phyloP scores from a whole-genome alignment of 495 filamentous ascomycete genomes.

The Podospora pseudopauciseta region DNA sequence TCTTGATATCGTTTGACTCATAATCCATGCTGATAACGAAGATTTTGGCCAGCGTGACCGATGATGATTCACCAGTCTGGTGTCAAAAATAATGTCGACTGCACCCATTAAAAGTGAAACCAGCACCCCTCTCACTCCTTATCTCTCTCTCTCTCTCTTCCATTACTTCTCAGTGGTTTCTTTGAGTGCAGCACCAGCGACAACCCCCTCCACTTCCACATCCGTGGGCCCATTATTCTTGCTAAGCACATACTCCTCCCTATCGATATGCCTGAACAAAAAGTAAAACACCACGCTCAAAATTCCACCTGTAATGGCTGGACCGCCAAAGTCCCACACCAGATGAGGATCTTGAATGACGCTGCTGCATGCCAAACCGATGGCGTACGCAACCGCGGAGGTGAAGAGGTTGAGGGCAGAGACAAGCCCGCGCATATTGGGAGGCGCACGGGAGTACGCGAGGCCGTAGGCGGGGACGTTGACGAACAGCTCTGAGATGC shows the following conservation, averaged over 20 bases:
- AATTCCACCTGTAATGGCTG: slow-evolving; percentile 46
- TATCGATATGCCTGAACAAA: slow-evolving; percentile 49
- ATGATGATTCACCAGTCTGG: neutral
- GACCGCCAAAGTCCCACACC: slow-evolving; percentile 53
- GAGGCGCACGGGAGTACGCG: slow-evolving; percentile 66
- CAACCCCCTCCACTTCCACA: slow-evolving; percentile 33
- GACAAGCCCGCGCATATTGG: slow-evolving; percentile 66
- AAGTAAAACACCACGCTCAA: slow-evolving; percentile 48
- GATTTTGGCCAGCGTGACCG: neutral
- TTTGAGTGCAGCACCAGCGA: slow-evolving; percentile 38
- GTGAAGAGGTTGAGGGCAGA: slow-evolving; percentile 62
- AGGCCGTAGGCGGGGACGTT: slow-evolving; percentile 70
- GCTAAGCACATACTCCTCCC: slow-evolving; percentile 43
- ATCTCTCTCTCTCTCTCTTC: neutral
- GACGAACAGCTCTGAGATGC: slow-evolving; percentile 65
- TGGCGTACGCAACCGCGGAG: slow-evolving; percentile 55
- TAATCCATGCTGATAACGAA: neutral
- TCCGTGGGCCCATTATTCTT: slow-evolving; percentile 37
- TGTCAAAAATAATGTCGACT: no score
- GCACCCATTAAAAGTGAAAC: no score
- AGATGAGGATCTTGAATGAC: slow-evolving; percentile 60
- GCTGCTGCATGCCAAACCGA: slow-evolving; percentile 57
- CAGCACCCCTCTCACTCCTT: neutral
- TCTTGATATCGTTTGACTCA: no score
- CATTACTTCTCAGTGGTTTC: slow-evolving; percentile 7